Percentiles rank a stretch among this genome's conserved stretches.
Conservation (phyloP, 345 rosid genomes). For the Schrenkiella parvula region DNA sequence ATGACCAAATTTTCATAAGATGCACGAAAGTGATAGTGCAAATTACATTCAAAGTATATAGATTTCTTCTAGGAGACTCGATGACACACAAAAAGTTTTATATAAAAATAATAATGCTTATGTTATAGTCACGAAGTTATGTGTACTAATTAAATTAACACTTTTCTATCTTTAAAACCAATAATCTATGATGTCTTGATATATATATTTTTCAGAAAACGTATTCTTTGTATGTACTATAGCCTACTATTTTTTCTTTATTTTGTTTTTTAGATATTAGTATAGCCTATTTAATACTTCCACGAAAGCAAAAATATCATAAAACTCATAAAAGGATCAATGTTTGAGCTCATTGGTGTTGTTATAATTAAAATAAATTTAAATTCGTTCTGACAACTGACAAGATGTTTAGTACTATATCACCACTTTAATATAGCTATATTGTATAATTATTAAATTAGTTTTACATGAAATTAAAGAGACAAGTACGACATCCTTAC, state of each 20-base stretch:
- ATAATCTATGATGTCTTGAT: not conserved
- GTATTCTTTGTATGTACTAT: not conserved
- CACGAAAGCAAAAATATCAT: not conserved
- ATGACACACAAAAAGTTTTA: not conserved
- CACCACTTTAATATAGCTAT: not conserved
- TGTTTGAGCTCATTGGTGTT: not conserved
- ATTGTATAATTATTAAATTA: not conserved
- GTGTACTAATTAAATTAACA: not conserved
- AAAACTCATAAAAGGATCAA: not conserved
- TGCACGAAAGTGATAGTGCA: not conserved
- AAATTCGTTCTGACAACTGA: not conserved
- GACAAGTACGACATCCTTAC: not conserved
- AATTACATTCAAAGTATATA: not conserved
- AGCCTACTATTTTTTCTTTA: not conserved
- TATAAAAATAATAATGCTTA: not conserved
- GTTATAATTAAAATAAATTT: not conserved
- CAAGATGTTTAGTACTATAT: slow-evolving; percentile 12
- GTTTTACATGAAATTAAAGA: not conserved
- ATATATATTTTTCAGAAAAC: not conserved
- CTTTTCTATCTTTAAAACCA: not conserved
- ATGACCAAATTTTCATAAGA: not conserved
- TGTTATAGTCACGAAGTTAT: not conserved
- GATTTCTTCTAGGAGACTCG: not conserved
- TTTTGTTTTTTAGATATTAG: not conserved
- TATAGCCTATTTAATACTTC: not conserved